Evolutionary conservation across 1,284 basidiomycete genomes (phyloP).

Genomic region (Tylopilus sp.): DNA sequence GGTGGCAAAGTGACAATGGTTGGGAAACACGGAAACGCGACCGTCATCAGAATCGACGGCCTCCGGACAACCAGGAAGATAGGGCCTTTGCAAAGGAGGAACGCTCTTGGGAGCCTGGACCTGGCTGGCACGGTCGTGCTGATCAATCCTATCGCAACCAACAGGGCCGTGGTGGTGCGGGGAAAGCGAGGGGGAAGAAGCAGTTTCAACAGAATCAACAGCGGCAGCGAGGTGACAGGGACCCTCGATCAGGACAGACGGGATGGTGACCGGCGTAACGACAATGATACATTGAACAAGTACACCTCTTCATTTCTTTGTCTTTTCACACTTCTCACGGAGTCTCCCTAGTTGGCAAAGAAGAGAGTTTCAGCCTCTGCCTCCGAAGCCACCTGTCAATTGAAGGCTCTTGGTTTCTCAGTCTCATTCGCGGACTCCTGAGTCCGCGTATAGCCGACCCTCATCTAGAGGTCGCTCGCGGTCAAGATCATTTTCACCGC

Average conservation of each 20-base stretch:
- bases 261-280: conserved; percentile 70
- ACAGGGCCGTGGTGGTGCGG: conserved; percentile 51
- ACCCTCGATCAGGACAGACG: conserved; percentile 52
- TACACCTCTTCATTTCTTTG: conserved; percentile 46
- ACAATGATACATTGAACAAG: conserved; percentile 79
- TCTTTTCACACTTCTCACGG: conserved; percentile 6
- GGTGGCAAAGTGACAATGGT: conserved; percentile 51
- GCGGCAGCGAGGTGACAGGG: conserved; percentile 64
- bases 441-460: conserved; percentile 69
- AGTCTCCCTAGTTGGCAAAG: conserved; percentile 59
- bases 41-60: conserved; percentile 43
- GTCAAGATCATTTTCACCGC: conserved; percentile 68
- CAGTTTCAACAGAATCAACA: conserved; percentile 54
- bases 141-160: conserved; percentile 49
- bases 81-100: conserved; percentile 46
- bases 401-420: conserved; percentile 58
- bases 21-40: conserved; percentile 51
- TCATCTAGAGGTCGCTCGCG: conserved; percentile 74
- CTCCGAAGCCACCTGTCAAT: conserved; percentile 47
- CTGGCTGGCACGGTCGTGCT: conserved; percentile 63
- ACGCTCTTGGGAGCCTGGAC: conserved; percentile 73
- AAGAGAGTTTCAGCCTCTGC: conserved; percentile 54
- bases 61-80: conserved; percentile 44
- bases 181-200: conserved; percentile 49
- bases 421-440: conserved; percentile 71